Conservation (phyloP, 192 early-diverging fungal species). For the Gonapodya prolifera region DNA sequence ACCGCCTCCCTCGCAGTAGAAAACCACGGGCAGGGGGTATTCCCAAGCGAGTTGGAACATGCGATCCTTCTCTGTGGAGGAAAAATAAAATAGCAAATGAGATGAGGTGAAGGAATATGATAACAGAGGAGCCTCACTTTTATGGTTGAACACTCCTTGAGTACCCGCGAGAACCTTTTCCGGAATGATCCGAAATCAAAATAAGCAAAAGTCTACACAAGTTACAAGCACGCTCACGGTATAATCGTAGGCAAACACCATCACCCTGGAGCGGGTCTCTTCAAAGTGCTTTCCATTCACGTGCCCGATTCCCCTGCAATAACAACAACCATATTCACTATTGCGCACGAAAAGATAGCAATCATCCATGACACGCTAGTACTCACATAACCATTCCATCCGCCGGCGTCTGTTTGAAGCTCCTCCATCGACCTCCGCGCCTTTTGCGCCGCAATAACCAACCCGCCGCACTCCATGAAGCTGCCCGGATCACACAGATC, state of each 20-base stretch:
- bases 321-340: not conserved
- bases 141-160: conserved; percentile 14
- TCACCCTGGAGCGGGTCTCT: not conserved
- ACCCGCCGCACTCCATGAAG: conserved; percentile 15
- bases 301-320: not conserved
- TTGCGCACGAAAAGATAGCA: not conserved
- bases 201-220: too few species aligned
- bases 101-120: not conserved
- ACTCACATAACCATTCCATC: conserved; percentile 8
- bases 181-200: too few species aligned
- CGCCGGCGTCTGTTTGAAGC: not conserved
- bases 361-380: too few species aligned
- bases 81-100: not conserved
- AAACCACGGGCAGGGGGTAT: conserved; percentile 11
- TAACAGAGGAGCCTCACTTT: conserved; percentile 4
- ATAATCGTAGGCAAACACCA: conserved; percentile 10
- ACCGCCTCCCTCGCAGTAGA: conserved; percentile 17
- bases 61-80: conserved; percentile 9
- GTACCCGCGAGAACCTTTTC: conserved; percentile 18
- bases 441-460: conserved; percentile 14
- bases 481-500: conserved; percentile 7
- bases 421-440: conserved; percentile 11
- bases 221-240: too few species aligned
- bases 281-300: not conserved
- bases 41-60: conserved; percentile 10